These are phyloP conservation scores for Henningerozyma blattae DNA, from an alignment of 805 yeast genomes.

Conservation along the genomic window DNA sequence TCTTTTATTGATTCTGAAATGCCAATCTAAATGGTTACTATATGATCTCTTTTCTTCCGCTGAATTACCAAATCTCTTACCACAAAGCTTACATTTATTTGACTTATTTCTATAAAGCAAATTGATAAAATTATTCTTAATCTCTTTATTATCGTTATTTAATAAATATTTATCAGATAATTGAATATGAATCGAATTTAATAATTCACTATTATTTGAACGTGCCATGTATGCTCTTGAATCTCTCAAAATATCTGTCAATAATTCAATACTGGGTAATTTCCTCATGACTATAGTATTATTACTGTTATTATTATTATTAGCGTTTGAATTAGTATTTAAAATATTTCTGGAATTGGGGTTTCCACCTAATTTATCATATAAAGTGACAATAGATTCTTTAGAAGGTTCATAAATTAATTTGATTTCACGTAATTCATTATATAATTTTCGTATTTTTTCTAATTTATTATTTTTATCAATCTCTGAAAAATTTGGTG, in stretches of 20 bases:
- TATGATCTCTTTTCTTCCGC: slow-evolving; percentile 39
- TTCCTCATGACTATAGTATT: slow-evolving; percentile 1
- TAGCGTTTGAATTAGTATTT: too few species aligned
- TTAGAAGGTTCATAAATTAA: slow-evolving; percentile 16
- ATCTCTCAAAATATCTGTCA: slow-evolving; percentile 17
- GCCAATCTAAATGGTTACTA: slow-evolving; percentile 86
- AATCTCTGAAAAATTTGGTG: slow-evolving; percentile 9
- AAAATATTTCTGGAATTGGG: slow-evolving; percentile 2
- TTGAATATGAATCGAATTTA: slow-evolving; percentile 19
- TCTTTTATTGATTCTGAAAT: slow-evolving; percentile 79
- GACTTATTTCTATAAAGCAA: slow-evolving; percentile 34
- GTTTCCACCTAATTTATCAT: slow-evolving; percentile 10
- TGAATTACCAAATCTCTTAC: slow-evolving; percentile 65
- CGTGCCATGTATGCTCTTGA: slow-evolving; percentile 22
- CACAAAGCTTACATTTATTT: slow-evolving; percentile 80
- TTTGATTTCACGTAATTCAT: slow-evolving; percentile 14
- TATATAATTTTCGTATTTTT: slow-evolving; percentile 11
- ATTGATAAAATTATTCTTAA: slow-evolving; percentile 20
- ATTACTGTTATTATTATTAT: neutral
- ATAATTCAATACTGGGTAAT: slow-evolving; percentile 15
- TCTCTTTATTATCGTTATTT: slow-evolving; percentile 17
- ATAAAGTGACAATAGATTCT: slow-evolving; percentile 19
- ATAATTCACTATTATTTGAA: slow-evolving; percentile 18
- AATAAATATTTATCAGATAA: slow-evolving; percentile 25
- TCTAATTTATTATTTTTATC: slow-evolving; percentile 11